Evolutionary conservation across 1,139 yeast species (phyloP), one percentile per base, ranked within the genome.

Genomic region (Geotrichum carabidarum): DNA sequence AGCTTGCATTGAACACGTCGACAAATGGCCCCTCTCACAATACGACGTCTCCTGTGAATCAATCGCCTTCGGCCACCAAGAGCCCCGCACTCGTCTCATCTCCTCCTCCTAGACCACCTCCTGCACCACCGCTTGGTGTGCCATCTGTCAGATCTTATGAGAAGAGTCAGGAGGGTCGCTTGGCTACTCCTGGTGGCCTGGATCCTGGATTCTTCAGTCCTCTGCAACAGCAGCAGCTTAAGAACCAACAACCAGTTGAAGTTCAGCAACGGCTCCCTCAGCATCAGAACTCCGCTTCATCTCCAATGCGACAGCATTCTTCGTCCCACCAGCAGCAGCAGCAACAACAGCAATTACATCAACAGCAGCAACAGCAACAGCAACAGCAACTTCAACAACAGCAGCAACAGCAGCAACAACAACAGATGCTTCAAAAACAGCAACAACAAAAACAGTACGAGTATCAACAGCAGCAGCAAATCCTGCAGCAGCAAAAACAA

Each of bases 81-180:
- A 43, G 44, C 11, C 48, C 48, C 6, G 7, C 57, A 40, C 65
- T 61, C 4, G 53, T 58, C 4, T 50, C 57, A 8, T 59, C 71
- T 2, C 71, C 74, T 9, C 74, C 74, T 2, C 74, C 74, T 3
- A 62, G 74, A 14, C 74, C 74, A 0, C 72, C 74, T 1, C 74
- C 74, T 11, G 74, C 74, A 2, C 74, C 74, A n/a, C 74, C 73
- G 2, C 62, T 71, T 9, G 74, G 73, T 1, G 72, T 69, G 1
- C 65, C 68, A 2, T 66, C 71, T 5, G 71, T 69, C 8, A 65
- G 66, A 49, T 22, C 27, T 22, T 22, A 22, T 27, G 53, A 36
- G 50, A 41, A 48, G 48, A 41, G 55, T 37, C 56, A 41, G 35
- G 59, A 56, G 27, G 48, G 38, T 15, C 47, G 54, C 11, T 12